phyloP scores from a whole-genome alignment of 768 basidiomycete genomes.

The Russula lepida region DNA sequence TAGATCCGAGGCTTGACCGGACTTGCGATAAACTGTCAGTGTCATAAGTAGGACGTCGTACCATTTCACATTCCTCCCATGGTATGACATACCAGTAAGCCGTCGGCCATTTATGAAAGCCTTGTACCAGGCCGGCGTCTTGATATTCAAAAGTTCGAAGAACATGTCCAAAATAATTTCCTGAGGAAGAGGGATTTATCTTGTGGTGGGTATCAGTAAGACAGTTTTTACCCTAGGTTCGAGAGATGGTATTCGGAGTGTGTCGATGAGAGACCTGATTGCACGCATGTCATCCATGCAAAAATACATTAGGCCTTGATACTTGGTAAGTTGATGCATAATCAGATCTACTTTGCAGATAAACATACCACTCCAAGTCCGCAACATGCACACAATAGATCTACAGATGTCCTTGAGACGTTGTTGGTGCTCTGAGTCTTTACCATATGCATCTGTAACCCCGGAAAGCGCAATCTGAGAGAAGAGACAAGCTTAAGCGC shows the following conservation, averaged over 20 bases:
- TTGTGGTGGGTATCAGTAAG: not conserved
- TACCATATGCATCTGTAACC: conserved; percentile 89
- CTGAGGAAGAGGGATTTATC: conserved; percentile 33
- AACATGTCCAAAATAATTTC: conserved; percentile 92
- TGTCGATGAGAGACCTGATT: conserved; percentile 76
- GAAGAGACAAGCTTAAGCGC: not conserved
- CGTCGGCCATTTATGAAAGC: conserved; percentile 86
- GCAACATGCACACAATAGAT: conserved; percentile 74
- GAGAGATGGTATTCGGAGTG: conserved; percentile 79
- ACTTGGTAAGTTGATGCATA: not conserved
- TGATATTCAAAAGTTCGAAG: conserved; percentile 87
- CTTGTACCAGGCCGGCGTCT: conserved; percentile 86
- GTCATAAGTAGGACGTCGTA: not conserved
- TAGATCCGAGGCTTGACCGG: conserved; percentile 17
- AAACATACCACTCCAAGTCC: conserved; percentile 85
- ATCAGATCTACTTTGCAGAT: not conserved
- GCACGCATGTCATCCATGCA: conserved; percentile 86
- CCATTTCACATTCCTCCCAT: not conserved
- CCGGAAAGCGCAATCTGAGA: conserved; percentile 74
- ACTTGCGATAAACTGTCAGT: conserved; percentile 48
- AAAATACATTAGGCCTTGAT: conserved; percentile 78
- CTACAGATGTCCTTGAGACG: conserved; percentile 69
- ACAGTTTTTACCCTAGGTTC: conserved; percentile 60
- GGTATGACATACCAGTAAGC: conserved; percentile 58
- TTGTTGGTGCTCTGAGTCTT: conserved; percentile 68